Conservation (phyloP, 495 filamentous ascomycete genomes). For the Trichoderma parareesei region DNA sequence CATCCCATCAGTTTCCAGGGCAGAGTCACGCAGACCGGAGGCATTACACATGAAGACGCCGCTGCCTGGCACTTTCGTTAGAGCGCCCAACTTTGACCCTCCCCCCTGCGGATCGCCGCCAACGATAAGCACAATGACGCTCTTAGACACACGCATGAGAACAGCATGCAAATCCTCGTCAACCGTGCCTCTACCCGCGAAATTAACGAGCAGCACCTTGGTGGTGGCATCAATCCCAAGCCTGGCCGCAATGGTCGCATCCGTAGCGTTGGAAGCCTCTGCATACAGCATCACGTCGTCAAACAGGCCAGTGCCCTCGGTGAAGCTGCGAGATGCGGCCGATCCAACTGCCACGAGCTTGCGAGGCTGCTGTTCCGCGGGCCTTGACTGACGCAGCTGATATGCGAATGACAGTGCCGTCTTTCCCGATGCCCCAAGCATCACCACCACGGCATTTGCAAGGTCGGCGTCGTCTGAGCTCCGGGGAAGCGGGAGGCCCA, state of each 20-base stretch:
- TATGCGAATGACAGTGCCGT: conserved; percentile 38
- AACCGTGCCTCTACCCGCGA: conserved; percentile 38
- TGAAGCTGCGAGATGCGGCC: conserved; percentile 23
- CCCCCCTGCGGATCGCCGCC: conserved; percentile 24
- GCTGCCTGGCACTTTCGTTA: conserved; percentile 10
- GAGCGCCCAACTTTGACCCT: conserved; percentile 19
- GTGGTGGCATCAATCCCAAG: conserved; percentile 19
- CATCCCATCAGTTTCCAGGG: conserved; percentile 24
- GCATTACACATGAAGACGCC: conserved; percentile 36
- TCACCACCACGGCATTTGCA: conserved; percentile 30
- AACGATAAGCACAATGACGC: conserved; percentile 33
- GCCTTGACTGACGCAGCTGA: conserved; percentile 22
- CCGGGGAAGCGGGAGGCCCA: conserved; percentile 28
- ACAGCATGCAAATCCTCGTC: conserved; percentile 27
- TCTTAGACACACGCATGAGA: conserved; percentile 21
- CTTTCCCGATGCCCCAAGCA: conserved; percentile 42
- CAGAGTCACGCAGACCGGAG: conserved; percentile 30
- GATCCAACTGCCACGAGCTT: conserved; percentile 31
- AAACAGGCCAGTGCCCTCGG: conserved; percentile 25
- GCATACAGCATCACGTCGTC: conserved; percentile 28
- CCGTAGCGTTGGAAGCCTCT: conserved; percentile 17
- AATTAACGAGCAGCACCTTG: conserved; percentile 46
- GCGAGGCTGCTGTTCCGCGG: conserved; percentile 18
- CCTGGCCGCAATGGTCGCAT: conserved; percentile 6
- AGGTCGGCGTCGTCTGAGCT: conserved; percentile 38